Percentiles rank a stretch among this genome's conserved stretches.
phyloP scores from a whole-genome alignment of 1,284 basidiomycete genomes.

The Tylopilus orsonianus region DNA sequence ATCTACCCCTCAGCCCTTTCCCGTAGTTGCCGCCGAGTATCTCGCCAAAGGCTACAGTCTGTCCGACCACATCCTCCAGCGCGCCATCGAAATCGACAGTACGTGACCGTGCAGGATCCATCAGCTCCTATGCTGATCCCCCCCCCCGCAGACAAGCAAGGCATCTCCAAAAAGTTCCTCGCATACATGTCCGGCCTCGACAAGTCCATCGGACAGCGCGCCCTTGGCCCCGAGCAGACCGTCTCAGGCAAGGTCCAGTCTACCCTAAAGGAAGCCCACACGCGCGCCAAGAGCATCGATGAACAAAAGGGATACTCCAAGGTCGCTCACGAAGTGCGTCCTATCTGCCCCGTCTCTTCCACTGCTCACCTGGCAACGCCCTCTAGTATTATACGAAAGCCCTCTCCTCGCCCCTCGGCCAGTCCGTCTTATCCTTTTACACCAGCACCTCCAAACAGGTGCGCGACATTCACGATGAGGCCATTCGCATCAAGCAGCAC shows the following conservation, averaged over 20 bases:
- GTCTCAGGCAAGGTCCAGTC: constrained; percentile 71
- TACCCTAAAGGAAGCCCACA: constrained; percentile 57
- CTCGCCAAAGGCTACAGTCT: constrained; percentile 84
- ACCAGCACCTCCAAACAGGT: constrained; percentile 80
- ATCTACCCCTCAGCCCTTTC: not conserved
- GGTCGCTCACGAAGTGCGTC: constrained; percentile 61
- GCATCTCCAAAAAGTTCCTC: constrained; percentile 85
- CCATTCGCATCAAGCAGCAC: constrained; percentile 70
- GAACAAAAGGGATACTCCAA: constrained; percentile 78
- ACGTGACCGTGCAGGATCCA: constrained; percentile 26
- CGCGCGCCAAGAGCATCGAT: constrained; percentile 71
- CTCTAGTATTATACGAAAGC: constrained; percentile 78
- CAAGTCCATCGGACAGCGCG: constrained; percentile 62
- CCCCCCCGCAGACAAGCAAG: constrained; percentile 64
- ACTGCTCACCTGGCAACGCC: not conserved
- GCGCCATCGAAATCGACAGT: constrained; percentile 89
- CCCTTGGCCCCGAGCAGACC: constrained; percentile 73
- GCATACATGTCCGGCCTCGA: constrained; percentile 75
- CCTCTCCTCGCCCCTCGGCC: constrained; percentile 72
- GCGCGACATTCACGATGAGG: constrained; percentile 86
- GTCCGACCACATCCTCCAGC: constrained; percentile 76
- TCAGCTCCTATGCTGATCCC: not conserved
- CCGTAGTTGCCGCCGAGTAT: constrained; percentile 82
- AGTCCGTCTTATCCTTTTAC: constrained; percentile 76
- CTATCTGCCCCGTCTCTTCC: not conserved